Base-by-base conservation (phyloP, 768 basidiomycete genomes). In the Pulveroboletus sp. region DNA sequence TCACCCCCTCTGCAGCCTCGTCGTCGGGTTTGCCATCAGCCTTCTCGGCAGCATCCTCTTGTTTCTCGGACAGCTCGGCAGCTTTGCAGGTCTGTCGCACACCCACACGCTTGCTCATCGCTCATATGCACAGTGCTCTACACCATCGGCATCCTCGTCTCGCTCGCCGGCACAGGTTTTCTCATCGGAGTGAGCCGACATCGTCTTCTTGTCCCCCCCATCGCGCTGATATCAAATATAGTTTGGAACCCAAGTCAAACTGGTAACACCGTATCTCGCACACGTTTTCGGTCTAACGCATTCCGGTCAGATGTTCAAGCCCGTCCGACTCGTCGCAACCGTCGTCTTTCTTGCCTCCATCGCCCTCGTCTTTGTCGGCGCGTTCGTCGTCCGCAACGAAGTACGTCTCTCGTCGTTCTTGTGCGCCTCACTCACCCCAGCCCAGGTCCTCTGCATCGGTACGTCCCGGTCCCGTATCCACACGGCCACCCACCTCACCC, bases 121-220 rank as follows among this genome's bases (percentile, higher is more conserved):
- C 50, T 33, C 4, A n/a, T n/a, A n/a, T n/a, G n/a, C n/a, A 14
- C 52, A 94, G 91, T 88, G 11, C 75, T 97, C 33, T 95, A 90
- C 74, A 80, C 78, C 21, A 56, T 94, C 25, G 94, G 94, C 29
- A 89, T 87, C 38, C 68, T 95, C 55, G 68, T 95, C 49, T 86
- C 88, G 13, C 79, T 97, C 43, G 65, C 87, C 45, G 93, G 92
- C 37, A 95, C 93, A 0, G 93, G 93, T 1, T 95, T 97, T 74
- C 71, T 95, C 62, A 82, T 95, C 47, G 90, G 90, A 52, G 91
- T 93, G 67, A 60, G 90, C 75, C 23, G n/a, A 20, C n/a, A 13
- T 23, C 24, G 33, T 45, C 44, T 43, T 27, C 24, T 31, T 5
- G 6, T 27, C 10, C 5, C 37, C 11, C 40, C 40, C 5, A 2